Evolutionary conservation across 345 rosid species (phyloP), one percentile per base, ranked within the genome.

Genomic region (Murraya paniculata): DNA sequence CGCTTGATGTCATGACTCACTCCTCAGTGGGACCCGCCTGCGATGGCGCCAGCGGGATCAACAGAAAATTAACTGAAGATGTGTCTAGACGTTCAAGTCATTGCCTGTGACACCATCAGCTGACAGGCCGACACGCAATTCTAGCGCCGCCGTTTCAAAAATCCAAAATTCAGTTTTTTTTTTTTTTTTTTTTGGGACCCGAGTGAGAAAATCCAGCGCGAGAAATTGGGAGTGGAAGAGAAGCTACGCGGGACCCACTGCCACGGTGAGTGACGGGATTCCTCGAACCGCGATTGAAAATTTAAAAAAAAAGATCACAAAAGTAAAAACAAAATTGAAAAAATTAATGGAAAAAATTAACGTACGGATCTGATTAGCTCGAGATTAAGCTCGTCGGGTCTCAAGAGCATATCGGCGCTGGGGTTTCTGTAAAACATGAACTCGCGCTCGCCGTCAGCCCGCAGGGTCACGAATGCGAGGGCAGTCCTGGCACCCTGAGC

Each of bases 381-480:
- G 50, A 90, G 91, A 59, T 94, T 89, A 66, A 95, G 92, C 78
- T 95, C 99, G 24, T 93, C 97, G 7, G 98, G 96, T 77, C 73
- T 82, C 84, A 93, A 87, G 41, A 95, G 88, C 99, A 95, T 95
- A 65, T 93, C 99, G 60, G 99, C 99, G 73, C 97, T 92, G 36
- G 99, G 99, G 79, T 95, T 95, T 80, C 98, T 82, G 81, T 95
- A 95, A 62, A 93, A 95, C 98, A 95, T 95, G 76, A 95, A 95
- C 67, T 95, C 99, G 61, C 99, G 99, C 80, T 93, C 99, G 7
- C 99, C 98, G 65, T 93, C 98, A 53, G 99, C 92, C 81, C 96
- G 96, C 56, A 93, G 87, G 2, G 98, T 95, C 4, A 95, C 98
- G 81, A 95, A 95, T 1, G 99, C 99, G 10, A 95, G 91, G 2